Percentiles rank a stretch among this genome's conserved stretches.
Conservation (phyloP, 1,139 yeast genomes). For the Candida sanyaensis region DNA sequence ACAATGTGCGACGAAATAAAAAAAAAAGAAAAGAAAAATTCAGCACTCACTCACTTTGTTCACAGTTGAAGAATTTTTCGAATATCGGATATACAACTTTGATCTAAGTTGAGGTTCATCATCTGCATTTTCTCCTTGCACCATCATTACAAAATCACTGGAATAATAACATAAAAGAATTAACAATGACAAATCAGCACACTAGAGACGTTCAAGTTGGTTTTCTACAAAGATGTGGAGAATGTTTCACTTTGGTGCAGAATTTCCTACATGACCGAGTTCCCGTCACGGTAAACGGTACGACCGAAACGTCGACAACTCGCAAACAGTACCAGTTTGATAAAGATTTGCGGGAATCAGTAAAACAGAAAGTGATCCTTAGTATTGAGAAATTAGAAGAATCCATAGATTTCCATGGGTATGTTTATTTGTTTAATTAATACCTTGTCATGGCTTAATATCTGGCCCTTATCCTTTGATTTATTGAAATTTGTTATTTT, state of each 20-base stretch:
- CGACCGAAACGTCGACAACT: slow-evolving; percentile 5
- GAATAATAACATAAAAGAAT: too few species aligned
- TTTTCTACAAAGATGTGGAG: slow-evolving; percentile 30
- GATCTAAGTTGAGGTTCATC: neutral
- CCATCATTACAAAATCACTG: too few species aligned
- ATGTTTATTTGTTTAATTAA: slow-evolving; percentile 18
- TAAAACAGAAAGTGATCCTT: slow-evolving; percentile 31
- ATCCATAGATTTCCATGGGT: slow-evolving; percentile 37
- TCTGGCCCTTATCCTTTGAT: too few species aligned
- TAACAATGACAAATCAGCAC: slow-evolving; percentile 8
- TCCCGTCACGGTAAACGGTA: slow-evolving; percentile 25
- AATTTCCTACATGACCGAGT: slow-evolving; percentile 32
- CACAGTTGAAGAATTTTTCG: too few species aligned
- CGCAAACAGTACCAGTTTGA: slow-evolving; percentile 23
- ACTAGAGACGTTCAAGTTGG: slow-evolving; percentile 11
- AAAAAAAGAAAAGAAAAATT: too few species aligned
- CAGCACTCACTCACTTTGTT: too few species aligned
- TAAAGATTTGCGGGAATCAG: slow-evolving; percentile 24
- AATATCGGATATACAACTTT: too few species aligned
- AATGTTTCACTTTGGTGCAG: slow-evolving; percentile 34
- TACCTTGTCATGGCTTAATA: too few species aligned
- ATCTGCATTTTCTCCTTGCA: too few species aligned
- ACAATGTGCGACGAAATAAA: too few species aligned
- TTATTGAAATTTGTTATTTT: slow-evolving; percentile 1
- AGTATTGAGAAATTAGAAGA: slow-evolving; percentile 32